Evolutionary conservation across 768 basidiomycete species (phyloP).

Genomic region (Panaeolus papilionaceus): DNA sequence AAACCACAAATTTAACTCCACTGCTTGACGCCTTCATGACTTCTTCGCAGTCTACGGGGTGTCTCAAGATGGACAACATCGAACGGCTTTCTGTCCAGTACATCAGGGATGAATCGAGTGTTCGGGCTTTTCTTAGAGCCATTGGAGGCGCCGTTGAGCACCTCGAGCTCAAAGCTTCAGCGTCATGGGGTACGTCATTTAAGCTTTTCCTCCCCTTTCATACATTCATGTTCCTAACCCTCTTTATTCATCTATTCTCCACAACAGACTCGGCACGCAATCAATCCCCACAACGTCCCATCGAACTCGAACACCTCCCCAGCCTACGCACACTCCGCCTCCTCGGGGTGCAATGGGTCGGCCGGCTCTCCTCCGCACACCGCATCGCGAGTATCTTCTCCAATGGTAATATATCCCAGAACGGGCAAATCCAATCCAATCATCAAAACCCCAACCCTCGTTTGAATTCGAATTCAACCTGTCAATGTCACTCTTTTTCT

Average conservation of each 20-base stretch:
- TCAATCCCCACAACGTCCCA: background rate
- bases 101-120: slow-evolving; percentile 22
- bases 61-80: slow-evolving; percentile 21
- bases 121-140: slow-evolving; percentile 23
- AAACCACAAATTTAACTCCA: slow-evolving; percentile 1
- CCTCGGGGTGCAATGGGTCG: slow-evolving; percentile 25
- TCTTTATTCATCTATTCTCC: background rate
- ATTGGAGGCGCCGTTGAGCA: slow-evolving; percentile 22
- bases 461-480: background rate
- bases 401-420: slow-evolving; percentile 12
- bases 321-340: slow-evolving; percentile 22
- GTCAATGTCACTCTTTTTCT: background rate
- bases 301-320: slow-evolving; percentile 16
- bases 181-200: slow-evolving; percentile 15
- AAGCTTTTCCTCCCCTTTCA: background rate
- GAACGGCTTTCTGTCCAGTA: slow-evolving; percentile 23
- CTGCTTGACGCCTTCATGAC: slow-evolving; percentile 16
- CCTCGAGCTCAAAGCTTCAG: slow-evolving; percentile 24
- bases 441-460: background rate
- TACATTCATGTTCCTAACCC: background rate
- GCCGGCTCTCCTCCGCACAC: slow-evolving; percentile 21
- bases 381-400: slow-evolving; percentile 21
- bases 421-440: slow-evolving; percentile 17
- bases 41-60: slow-evolving; percentile 16
- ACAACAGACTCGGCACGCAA: background rate